A percentile compares a stretch with the other conserved stretches of the same genome.
Conservation (phyloP, 805 yeast genomes). For the Zygotorulaspora chibaensis region DNA sequence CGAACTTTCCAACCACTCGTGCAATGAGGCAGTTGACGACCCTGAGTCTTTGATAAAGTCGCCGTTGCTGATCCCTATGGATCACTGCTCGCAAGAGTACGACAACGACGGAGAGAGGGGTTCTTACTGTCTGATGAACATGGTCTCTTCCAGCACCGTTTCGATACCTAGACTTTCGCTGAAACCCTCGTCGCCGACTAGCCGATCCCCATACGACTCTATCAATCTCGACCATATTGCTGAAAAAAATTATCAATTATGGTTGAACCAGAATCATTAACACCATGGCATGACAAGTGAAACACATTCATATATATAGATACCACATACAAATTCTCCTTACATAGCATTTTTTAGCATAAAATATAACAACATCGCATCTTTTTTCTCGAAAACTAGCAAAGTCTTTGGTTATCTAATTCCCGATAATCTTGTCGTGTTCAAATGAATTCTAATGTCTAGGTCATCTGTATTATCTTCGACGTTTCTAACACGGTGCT, state of each 20-base stretch:
- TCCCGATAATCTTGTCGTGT: constrained; percentile 61
- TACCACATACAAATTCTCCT: not conserved
- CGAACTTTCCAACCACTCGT: constrained; percentile 3
- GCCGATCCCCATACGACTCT: not conserved
- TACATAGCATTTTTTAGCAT: constrained; percentile 4
- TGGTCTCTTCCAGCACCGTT: constrained; percentile 10
- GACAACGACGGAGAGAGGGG: constrained; percentile 7
- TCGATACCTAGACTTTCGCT: constrained; percentile 9
- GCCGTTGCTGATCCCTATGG: constrained; percentile 23
- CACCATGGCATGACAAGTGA: not conserved
- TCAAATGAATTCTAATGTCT: constrained; percentile 79
- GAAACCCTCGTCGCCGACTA: not conserved
- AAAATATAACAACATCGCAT: not conserved
- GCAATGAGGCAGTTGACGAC: constrained; percentile 7
- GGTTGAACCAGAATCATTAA: constrained; percentile 25
- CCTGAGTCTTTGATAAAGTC: constrained; percentile 22
- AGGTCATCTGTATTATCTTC: constrained; percentile 80
- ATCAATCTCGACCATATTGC: constrained; percentile 24
- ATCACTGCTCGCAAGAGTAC: constrained; percentile 2
- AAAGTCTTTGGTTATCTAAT: constrained; percentile 26
- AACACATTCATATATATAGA: constrained; percentile 8
- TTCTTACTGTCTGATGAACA: constrained; percentile 8
- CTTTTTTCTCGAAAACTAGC: not conserved
- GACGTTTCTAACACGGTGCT: constrained; percentile 63
- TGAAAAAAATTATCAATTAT: constrained; percentile 31